phyloP scores from a whole-genome alignment of 345 rosid genomes.

The Pugionium dolabratum region DNA sequence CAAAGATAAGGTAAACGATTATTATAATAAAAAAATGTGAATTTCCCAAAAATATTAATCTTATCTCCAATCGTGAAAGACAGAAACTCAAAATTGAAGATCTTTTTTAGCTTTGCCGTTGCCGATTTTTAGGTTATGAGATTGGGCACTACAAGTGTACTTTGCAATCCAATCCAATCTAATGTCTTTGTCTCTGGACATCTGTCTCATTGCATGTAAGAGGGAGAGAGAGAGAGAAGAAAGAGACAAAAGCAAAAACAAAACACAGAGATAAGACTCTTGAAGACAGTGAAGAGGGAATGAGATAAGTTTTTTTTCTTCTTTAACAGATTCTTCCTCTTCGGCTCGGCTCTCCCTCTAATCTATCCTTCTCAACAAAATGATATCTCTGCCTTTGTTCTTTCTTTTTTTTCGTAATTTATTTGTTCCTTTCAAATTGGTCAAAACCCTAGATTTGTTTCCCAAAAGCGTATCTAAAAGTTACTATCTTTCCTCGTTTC shows the following conservation, averaged over 20 bases:
- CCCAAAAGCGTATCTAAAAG: constrained; percentile 15
- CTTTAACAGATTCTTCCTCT: constrained; percentile 22
- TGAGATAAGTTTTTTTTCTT: constrained; percentile 38
- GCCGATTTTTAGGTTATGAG: constrained; percentile 34
- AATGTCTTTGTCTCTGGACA: constrained; percentile 30
- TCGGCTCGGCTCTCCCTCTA: constrained; percentile 1
- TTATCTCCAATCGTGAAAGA: constrained; percentile 26
- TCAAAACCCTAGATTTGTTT: constrained; percentile 42
- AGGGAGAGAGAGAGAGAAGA: constrained; percentile 19
- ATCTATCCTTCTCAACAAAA: constrained; percentile 16
- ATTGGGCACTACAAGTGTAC: constrained; percentile 32
- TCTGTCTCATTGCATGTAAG: constrained; percentile 41
- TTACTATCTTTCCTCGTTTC: constrained; percentile 33
- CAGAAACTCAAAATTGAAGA: constrained; percentile 18
- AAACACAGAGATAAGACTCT: constrained; percentile 39
- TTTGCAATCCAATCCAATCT: constrained; percentile 19
- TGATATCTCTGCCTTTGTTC: constrained; percentile 18
- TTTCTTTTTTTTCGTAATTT: constrained; percentile 12
- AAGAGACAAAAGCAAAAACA: constrained; percentile 28
- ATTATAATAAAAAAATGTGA: constrained; percentile 11
- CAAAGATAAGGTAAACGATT: background rate
- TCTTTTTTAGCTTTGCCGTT: constrained; percentile 32
- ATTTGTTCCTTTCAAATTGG: constrained; percentile 20
- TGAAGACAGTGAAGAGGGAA: constrained; percentile 29
- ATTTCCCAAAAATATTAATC: constrained; percentile 3